Conservation (phyloP, 495 filamentous ascomycete genomes). For the Hypoxylon fragiforme region DNA sequence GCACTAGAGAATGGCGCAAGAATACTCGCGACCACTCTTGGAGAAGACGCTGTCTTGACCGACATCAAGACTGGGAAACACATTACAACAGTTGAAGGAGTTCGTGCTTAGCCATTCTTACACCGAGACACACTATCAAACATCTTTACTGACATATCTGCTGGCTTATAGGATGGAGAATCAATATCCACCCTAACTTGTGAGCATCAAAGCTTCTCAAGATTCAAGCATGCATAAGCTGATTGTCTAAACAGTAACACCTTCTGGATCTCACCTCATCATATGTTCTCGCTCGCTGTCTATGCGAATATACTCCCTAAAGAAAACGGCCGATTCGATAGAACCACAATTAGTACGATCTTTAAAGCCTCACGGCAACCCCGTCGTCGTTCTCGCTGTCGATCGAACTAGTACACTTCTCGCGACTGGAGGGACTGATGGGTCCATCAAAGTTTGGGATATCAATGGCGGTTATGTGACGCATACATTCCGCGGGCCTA, state of each 20-base stretch:
- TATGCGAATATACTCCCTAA: slow-evolving; percentile 86
- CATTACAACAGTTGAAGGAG: slow-evolving; percentile 85
- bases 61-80: slow-evolving; percentile 81
- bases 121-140: background rate
- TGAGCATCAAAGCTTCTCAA: slow-evolving; percentile 45
- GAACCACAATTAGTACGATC: slow-evolving; percentile 72
- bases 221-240: slow-evolving; percentile 5
- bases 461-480: slow-evolving; percentile 88
- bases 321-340: slow-evolving; percentile 56
- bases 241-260: slow-evolving; percentile 67
- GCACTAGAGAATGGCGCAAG: slow-evolving; percentile 79
- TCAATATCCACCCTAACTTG: slow-evolving; percentile 81
- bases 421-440: slow-evolving; percentile 90
- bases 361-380: slow-evolving; percentile 86
- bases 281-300: slow-evolving; percentile 90
- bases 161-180: slow-evolving; percentile 78
- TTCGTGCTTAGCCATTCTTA: slow-evolving; percentile 49
- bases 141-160: background rate
- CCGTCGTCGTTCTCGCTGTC: slow-evolving; percentile 79
- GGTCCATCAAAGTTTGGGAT: slow-evolving; percentile 95
- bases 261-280: slow-evolving; percentile 82
- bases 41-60: slow-evolving; percentile 86
- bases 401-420: slow-evolving; percentile 87
- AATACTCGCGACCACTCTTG: slow-evolving; percentile 82
- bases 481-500: slow-evolving; percentile 91